Evolutionary conservation across 1,284 basidiomycete species (phyloP).

Genomic region (Malassezia dermatis): DNA sequence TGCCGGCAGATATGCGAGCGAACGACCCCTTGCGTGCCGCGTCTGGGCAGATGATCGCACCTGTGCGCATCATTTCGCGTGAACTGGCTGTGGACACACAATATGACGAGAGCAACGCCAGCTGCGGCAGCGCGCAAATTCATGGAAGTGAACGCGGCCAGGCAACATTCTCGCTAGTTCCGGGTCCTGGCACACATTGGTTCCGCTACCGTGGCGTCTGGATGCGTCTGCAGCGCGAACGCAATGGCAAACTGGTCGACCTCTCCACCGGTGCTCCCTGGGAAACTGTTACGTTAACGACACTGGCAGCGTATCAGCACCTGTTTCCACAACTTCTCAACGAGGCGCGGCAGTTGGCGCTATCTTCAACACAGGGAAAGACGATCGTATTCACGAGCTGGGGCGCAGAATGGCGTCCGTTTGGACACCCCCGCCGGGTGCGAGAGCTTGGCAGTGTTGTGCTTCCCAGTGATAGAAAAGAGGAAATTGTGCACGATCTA

Average conservation of each 20-base stretch:
- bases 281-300: conserved; percentile 92
- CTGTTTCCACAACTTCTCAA: conserved; percentile 71
- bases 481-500: conserved; percentile 70
- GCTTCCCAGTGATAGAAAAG: conserved; percentile 65
- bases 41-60: conserved; percentile 45
- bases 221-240: conserved; percentile 85
- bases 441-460: conserved; percentile 85
- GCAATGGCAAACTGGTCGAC: conserved; percentile 65
- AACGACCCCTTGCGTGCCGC: conserved; percentile 48
- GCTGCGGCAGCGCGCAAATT: conserved; percentile 1
- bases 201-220: conserved; percentile 80
- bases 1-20: conserved; percentile 1
- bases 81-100: conserved; percentile 85
- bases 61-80: conserved; percentile 53
- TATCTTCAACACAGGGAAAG: conserved; percentile 78
- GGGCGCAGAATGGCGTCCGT: conserved; percentile 91
- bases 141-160: conserved; percentile 22
- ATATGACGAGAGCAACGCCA: conserved; percentile 15
- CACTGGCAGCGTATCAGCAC: conserved; percentile 70
- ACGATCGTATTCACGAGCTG: conserved; percentile 92
- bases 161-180: conserved; percentile 73
- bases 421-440: conserved; percentile 81
- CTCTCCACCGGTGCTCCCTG: conserved; percentile 83
- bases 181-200: conserved; percentile 88
- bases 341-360: conserved; percentile 79